These are phyloP conservation scores for Fusarium sp. DNA, from an alignment of 2,329 filamentous ascomycete species.

Conservation along the genomic window DNA sequence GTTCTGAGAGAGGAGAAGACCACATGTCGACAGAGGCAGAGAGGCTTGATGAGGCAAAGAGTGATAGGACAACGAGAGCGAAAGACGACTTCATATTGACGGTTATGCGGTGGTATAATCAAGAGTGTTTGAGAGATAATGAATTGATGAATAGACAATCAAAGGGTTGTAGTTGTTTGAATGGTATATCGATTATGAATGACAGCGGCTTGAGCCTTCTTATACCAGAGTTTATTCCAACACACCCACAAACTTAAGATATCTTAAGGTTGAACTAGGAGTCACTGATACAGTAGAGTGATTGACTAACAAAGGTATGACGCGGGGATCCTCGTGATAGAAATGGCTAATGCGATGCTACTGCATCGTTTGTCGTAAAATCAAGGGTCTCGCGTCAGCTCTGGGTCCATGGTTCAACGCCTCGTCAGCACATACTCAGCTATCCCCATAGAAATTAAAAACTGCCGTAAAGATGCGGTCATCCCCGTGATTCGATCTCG, in stretches of 20 bases:
- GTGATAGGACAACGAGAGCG: constrained; percentile 20
- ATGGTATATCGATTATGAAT: constrained; percentile 4
- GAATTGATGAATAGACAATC: not conserved
- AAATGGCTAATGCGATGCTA: constrained; percentile 26
- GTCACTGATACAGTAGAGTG: not conserved
- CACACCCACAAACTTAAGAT: not conserved
- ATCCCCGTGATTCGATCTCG: constrained; percentile 32
- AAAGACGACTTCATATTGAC: constrained; percentile 35
- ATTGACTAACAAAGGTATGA: constrained; percentile 25
- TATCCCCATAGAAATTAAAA: not conserved
- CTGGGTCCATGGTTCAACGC: not conserved
- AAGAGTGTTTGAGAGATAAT: not conserved
- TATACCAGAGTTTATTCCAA: constrained; percentile 21
- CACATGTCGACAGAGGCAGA: constrained; percentile 43
- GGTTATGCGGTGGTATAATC: not conserved
- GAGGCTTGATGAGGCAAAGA: constrained; percentile 25
- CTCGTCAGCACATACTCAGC: constrained; percentile 14
- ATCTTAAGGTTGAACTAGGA: not conserved
- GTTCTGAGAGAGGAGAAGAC: constrained; percentile 33
- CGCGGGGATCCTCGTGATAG: constrained; percentile 32
- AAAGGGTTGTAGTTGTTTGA: not conserved
- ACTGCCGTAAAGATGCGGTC: not conserved
- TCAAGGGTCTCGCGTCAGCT: constrained; percentile 23
- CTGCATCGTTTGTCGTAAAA: constrained; percentile 21
- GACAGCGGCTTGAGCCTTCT: constrained; percentile 21